Evolutionary conservation across 2,329 filamentous ascomycete species (phyloP), one percentile per base, ranked within the genome.

Genomic region (Colletotrichum gloeosporioides): DNA sequence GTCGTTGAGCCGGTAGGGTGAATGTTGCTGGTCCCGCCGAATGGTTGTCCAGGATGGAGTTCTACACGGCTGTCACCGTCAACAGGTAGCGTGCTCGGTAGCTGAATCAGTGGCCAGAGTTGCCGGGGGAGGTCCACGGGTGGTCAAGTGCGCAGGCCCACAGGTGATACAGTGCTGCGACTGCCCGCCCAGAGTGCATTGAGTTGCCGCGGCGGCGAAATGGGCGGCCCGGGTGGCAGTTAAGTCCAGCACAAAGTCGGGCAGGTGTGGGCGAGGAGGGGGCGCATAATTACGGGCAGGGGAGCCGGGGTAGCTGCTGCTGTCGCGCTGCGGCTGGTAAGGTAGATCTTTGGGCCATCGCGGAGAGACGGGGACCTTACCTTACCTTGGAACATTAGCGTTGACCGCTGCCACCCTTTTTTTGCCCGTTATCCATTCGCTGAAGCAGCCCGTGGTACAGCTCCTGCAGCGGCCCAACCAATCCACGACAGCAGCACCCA

Each of bases 171-270:
- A 16, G 63, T 53, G 55, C 34, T 73, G 63, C 18, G 71, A 22
- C 55, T 22, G 36, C 57, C 25, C 32, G 49, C 25, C 55, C 16
- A 29, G 34, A n/a, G 49, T 16, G 29, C 59, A 61, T 44, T 61
- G 66, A 72, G 36, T 16, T 67, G 36, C 69, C 70, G 39, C 39
- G 5, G 3, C 39, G 73, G 73, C 59, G 29, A 76, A 76, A 73
- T 66, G 66, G 44, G 73, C 73, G 73, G 73, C 73, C 69, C 73
- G 73, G 64, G 22, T 25, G 55, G 39, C 27, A 22, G 34, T 2
- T 4, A 18, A 15, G 59, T 32, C 57, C 57, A 49, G 44, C 44
- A 49, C 44, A 3, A n/a, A 49, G 44, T 49, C 36, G 36, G 36
- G 8, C 36, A 39, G 36, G 36, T 39, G 36, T 39, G 36, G 44